Base-by-base conservation (phyloP, 2,329 filamentous ascomycete species). In the Neurospora sp. region DNA sequence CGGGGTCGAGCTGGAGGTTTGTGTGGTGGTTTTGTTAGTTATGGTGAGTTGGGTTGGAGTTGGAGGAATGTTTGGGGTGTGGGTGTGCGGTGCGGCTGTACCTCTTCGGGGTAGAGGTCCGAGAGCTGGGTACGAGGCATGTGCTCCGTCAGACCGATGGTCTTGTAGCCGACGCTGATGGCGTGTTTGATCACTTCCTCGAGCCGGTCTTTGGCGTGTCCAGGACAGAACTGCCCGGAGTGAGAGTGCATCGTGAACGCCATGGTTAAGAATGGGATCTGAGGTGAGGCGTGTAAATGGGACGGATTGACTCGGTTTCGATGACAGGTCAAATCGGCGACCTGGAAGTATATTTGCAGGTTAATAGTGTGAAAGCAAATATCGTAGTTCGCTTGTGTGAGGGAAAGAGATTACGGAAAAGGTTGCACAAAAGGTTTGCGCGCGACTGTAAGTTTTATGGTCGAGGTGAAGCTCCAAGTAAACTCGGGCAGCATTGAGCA, bases 161-260 rank as follows among this genome's bases (percentile, higher is more conserved):
- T 91, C 72, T 89, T 88, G 86, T 96, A 96, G 62, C 91, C 90
- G 72, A 91, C 85, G 66, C 85, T 81, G 74, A 98, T 92, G 73
- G 95, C 95, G 12, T 89, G 87, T 77, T 89, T 87, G 75, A 98
- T 84, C 67, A 98, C 88, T 74, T 93, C 89, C 79, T 98, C 95
- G 10, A 99, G 87, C 23, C 88, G 86, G 78, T 97, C 89, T 78
- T 91, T 89, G 67, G 96, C 96, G 83, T 99, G 96, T 75, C 91
- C 88, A 10, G 90, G 90, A 83, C 96, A 99, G 83, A 99, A 99
- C 79, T 99, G 92, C 73, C 96, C 96, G 43, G 96, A 98, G 82
- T 99, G 96, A 77, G 93, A 97, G 81, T 99, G 96, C 84, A 98
- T 96, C 4, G 96, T 96, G 82, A 97, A 97, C 1, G 95, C 94